A percentile compares a stretch with the other conserved stretches of the same genome.
Conservation (phyloP, 441 rosid genomes). For the Erysimum pusillum region DNA sequence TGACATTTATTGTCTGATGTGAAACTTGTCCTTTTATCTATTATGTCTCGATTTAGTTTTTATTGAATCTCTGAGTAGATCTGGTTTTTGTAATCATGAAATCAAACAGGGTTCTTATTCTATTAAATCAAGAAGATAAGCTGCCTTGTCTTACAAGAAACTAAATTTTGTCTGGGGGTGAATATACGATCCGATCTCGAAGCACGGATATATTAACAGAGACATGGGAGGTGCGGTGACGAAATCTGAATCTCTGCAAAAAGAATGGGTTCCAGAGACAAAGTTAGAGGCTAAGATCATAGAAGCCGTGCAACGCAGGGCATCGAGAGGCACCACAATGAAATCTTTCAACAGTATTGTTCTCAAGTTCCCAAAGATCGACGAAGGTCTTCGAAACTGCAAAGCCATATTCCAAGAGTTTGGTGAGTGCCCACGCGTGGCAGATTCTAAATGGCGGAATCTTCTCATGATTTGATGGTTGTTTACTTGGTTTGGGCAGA, state of each 20-base stretch:
- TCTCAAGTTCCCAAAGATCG: constrained; percentile 93
- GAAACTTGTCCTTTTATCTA: constrained; percentile 18
- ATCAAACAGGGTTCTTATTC: constrained; percentile 25
- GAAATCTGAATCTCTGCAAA: constrained; percentile 51
- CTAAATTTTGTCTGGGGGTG: constrained; percentile 9
- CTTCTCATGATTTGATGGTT: constrained; percentile 13
- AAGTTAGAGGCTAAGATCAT: constrained; percentile 85
- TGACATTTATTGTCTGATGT: constrained; percentile 41
- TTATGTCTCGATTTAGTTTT: constrained; percentile 13
- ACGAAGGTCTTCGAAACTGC: constrained; percentile 80
- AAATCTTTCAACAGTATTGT: constrained; percentile 86
- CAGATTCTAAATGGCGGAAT: background rate
- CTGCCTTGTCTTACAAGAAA: constrained; percentile 48
- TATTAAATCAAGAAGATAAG: constrained; percentile 10
- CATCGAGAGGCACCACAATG: constrained; percentile 65
- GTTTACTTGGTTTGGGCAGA: constrained; percentile 50
- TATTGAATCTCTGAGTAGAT: constrained; percentile 30
- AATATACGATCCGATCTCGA: constrained; percentile 29
- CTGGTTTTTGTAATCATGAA: constrained; percentile 19
- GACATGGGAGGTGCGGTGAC: constrained; percentile 73
- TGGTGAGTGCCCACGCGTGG: constrained; percentile 53
- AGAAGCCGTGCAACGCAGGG: constrained; percentile 82
- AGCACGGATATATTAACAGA: constrained; percentile 24
- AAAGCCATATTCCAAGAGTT: constrained; percentile 82
- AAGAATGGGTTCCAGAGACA: constrained; percentile 62